Evolutionary conservation across 495 filamentous ascomycete genomes (phyloP), one percentile per base, ranked within the genome.

Genomic region (Aspergillus sparsus): DNA sequence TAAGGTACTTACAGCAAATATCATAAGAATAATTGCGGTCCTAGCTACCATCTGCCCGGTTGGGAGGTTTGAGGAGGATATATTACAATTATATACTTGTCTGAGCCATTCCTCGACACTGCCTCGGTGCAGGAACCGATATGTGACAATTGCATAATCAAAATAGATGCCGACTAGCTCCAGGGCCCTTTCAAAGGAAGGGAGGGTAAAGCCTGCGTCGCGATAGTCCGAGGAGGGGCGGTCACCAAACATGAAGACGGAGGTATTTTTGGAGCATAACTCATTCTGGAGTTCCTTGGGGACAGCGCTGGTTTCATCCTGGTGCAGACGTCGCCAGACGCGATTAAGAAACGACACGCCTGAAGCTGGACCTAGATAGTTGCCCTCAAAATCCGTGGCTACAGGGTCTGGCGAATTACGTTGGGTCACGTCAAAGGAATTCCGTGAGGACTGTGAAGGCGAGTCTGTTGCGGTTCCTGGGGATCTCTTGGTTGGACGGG

Each of bases 71-170:
- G 69, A 60, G n/a, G 69, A 65, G 2, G 73, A 71, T 7, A 74
- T 61, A 58, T 73, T 70, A 46, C 63, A 64, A 46, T 68, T 64
- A 60, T 77, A 80, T 6, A 80, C 62, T 54, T 72, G 67, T 18
- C 63, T 67, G 11, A 78, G 65, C 75, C 76, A 79, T 13, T 64
- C 50, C 49, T 77, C 72, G n/a, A 74, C 74, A 52, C 68, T 74
- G 0, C 71, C 74, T 6, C 74, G 64, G 53, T 79, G 76, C 33
- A 80, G 58, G 41, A 80, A 78, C 4, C 78, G 74, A 53, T 79
- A 80, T 0, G 78, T 80, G 21, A 78, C 78, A 63, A 80, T 79
- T 3, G 77, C 77, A 53, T 74, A 76, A 45, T 80, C 77, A 53
- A 80, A 80, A 51, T 80, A 80, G 9, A 75, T 68, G 6, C 61